Percentiles rank a stretch among this genome's conserved stretches.
Conservation (phyloP, 345 rosid genomes). For the Boechera stricta region DNA sequence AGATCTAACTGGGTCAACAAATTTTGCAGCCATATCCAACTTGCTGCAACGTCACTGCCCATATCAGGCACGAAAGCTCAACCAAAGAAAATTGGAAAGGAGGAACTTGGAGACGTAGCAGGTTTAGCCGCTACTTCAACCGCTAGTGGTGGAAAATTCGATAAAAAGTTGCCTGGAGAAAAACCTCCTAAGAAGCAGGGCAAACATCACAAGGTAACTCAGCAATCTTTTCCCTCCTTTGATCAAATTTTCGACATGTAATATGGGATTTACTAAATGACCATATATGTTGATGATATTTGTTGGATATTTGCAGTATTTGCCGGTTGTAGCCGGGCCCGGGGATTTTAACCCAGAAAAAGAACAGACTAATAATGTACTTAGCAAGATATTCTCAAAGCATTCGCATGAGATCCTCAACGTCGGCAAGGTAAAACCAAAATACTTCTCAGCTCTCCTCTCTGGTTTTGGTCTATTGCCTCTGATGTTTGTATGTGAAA, state of each 20-base stretch:
- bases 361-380: slow-evolving; percentile 82
- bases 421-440: slow-evolving; percentile 65
- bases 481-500: slow-evolving; percentile 6
- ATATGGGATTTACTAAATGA: not conserved
- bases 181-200: slow-evolving; percentile 79
- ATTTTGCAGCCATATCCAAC: slow-evolving; percentile 77
- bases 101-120: slow-evolving; percentile 78
- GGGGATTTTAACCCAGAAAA: slow-evolving; percentile 68
- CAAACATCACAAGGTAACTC: slow-evolving; percentile 81
- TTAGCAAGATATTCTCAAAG: slow-evolving; percentile 79
- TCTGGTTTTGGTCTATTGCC: not conserved
- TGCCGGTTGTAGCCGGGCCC: slow-evolving; percentile 73
- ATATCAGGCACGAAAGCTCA: slow-evolving; percentile 78
- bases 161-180: slow-evolving; percentile 84
- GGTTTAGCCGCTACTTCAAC: slow-evolving; percentile 90
- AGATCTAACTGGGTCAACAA: slow-evolving; percentile 12
- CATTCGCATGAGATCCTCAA: slow-evolving; percentile 88
- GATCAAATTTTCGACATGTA: not conserved
- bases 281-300: not conserved
- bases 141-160: slow-evolving; percentile 97
- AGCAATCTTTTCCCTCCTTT: not conserved
- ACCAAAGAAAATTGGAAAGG: slow-evolving; percentile 68
- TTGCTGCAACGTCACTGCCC: slow-evolving; percentile 87
- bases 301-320: slow-evolving; percentile 56
- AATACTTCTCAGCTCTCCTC: not conserved